These are phyloP conservation scores for Podospora appendiculata DNA, from an alignment of 495 filamentous ascomycete species.

Conservation along the genomic window DNA sequence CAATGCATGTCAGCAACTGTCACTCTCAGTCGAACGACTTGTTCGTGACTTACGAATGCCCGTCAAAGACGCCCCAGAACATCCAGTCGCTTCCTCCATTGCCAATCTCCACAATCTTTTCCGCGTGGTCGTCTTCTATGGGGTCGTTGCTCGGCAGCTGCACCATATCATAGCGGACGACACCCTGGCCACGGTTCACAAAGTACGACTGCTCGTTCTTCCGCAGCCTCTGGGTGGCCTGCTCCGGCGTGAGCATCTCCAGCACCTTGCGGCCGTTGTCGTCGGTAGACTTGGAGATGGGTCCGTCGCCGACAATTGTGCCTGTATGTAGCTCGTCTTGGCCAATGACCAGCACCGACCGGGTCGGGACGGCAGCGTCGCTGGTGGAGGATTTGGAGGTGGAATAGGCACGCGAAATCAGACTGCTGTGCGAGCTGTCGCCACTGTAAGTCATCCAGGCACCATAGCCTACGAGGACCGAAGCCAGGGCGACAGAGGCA, in stretches of 20 bases:
- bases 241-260: conserved; percentile 93
- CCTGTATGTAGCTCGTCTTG: conserved; percentile 79
- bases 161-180: conserved; percentile 91
- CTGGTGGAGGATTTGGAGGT: conserved; percentile 7
- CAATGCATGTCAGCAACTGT: conserved; percentile 13
- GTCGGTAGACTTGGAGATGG: conserved; percentile 79
- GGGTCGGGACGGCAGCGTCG: conserved; percentile 20
- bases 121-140: conserved; percentile 96
- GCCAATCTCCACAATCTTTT: conserved; percentile 92
- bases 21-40: not conserved
- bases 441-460: conserved; percentile 42
- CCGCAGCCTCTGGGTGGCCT: conserved; percentile 82
- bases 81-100: conserved; percentile 79
- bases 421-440: conserved; percentile 18
- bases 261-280: conserved; percentile 71
- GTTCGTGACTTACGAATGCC: conserved; percentile 63
- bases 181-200: conserved; percentile 82
- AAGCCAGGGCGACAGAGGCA: conserved; percentile 33
- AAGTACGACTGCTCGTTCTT: conserved; percentile 85
- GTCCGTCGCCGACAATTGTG: conserved; percentile 69
- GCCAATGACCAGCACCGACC: conserved; percentile 64
- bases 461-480: conserved; percentile 42
- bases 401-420: conserved; percentile 18
- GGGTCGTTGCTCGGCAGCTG: conserved; percentile 94
- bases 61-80: conserved; percentile 99